These are phyloP conservation scores for Claviceps sp. DNA, from an alignment of 2,329 filamentous ascomycete species.

Conservation along the genomic window DNA sequence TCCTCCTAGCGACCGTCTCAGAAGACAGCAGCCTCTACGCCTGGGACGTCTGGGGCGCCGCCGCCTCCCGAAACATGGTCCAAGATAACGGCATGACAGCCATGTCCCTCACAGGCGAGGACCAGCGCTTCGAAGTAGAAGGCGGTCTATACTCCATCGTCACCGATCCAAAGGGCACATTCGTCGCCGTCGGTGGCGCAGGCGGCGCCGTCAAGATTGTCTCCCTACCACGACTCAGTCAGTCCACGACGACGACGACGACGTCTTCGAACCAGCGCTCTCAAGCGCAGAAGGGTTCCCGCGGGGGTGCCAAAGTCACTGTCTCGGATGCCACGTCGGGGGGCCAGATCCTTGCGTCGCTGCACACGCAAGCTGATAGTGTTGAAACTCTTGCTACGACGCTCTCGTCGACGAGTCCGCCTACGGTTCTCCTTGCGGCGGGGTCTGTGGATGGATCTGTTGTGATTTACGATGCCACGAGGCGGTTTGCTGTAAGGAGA, in stretches of 20 bases:
- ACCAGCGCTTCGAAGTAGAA: conserved; percentile 85
- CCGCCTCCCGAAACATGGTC: conserved; percentile 42
- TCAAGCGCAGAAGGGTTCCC: not conserved
- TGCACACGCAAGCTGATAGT: conserved; percentile 63
- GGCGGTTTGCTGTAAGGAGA: conserved; percentile 74
- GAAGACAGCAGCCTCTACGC: conserved; percentile 85
- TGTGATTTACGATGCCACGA: conserved; percentile 72
- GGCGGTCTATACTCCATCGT: conserved; percentile 84
- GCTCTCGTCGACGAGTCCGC: conserved; percentile 23
- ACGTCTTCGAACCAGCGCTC: not conserved
- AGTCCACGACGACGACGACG: conserved; percentile 1
- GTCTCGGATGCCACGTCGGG: conserved; percentile 25
- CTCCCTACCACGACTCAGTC: conserved; percentile 55
- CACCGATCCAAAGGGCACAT: conserved; percentile 63
- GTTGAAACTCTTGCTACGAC: conserved; percentile 65
- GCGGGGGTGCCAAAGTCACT: conserved; percentile 16
- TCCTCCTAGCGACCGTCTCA: conserved; percentile 72
- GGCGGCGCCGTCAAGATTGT: conserved; percentile 77
- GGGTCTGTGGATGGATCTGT: conserved; percentile 66
- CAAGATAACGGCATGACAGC: conserved; percentile 48
- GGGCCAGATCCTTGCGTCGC: conserved; percentile 60
- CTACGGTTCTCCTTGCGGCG: conserved; percentile 45
- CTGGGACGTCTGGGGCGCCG: conserved; percentile 79
- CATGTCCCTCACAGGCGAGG: conserved; percentile 62
- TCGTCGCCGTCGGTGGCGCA: conserved; percentile 78